Evolutionary conservation across 108 stramenopile species (phyloP).

Genomic region (Skeletonema costatum): DNA sequence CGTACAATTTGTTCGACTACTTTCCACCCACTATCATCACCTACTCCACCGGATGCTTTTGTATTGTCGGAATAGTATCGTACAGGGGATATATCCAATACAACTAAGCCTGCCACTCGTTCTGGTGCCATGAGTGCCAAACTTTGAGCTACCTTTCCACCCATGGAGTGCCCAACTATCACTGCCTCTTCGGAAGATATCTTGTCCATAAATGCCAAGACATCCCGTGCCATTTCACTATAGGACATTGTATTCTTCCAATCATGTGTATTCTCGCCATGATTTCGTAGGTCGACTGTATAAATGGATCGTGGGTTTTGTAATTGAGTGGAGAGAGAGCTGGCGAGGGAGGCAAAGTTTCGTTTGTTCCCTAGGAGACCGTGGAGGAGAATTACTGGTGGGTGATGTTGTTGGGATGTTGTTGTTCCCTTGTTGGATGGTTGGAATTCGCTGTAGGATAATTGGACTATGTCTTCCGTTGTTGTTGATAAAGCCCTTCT

Average conservation of each 20-base stretch:
- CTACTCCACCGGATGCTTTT: constrained; percentile 16
- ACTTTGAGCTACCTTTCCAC: constrained; percentile 91
- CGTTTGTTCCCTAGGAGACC: constrained; percentile 92
- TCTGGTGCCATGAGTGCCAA: constrained; percentile 82
- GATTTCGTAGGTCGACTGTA: constrained; percentile 91
- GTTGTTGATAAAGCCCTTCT: background rate
- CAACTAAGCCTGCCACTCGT: constrained; percentile 81
- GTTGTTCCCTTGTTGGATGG: constrained; percentile 24
- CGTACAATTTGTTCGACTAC: constrained; percentile 85
- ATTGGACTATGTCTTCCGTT: constrained; percentile 22
- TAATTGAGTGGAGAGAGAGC: constrained; percentile 66
- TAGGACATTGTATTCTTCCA: constrained; percentile 78
- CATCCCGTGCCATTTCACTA: constrained; percentile 87
- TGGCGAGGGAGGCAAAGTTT: constrained; percentile 90
- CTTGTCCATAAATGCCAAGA: constrained; percentile 69
- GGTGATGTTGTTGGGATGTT: constrained; percentile 17
- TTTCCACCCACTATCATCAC: constrained; percentile 68
- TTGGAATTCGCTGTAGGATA: constrained; percentile 41
- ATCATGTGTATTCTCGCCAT: constrained; percentile 81
- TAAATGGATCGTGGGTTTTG: constrained; percentile 64
- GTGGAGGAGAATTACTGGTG: constrained; percentile 70
- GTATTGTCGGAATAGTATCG: constrained; percentile 59
- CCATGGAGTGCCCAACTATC: constrained; percentile 93
- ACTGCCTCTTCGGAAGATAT: constrained; percentile 54
- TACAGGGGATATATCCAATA: constrained; percentile 94